phyloP scores from a whole-genome alignment of 257 asterid genomes.

The Solanum sitiens region DNA sequence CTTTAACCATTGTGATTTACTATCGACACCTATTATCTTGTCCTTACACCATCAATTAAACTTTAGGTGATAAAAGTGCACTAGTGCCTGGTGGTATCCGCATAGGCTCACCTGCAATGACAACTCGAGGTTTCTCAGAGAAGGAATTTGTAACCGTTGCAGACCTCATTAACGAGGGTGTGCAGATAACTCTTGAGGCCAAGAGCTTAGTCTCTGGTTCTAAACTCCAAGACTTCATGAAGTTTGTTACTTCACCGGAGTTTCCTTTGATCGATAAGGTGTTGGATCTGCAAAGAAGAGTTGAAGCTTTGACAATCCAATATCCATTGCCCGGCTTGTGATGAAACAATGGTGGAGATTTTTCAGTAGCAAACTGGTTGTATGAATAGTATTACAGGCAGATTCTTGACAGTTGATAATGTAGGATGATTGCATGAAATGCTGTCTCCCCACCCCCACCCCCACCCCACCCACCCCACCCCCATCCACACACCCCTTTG shows the following conservation, averaged over 20 bases:
- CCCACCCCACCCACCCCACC: background rate
- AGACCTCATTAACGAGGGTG: constrained; percentile 86
- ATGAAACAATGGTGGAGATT: background rate
- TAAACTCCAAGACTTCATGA: constrained; percentile 79
- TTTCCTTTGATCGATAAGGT: constrained; percentile 58
- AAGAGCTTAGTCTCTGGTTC: constrained; percentile 55
- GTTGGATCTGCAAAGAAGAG: constrained; percentile 45
- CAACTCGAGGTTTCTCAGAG: constrained; percentile 79
- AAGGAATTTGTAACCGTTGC: constrained; percentile 54
- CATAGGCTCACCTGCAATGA: constrained; percentile 93
- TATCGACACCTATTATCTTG: background rate
- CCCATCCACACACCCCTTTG: background rate
- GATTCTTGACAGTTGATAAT: background rate
- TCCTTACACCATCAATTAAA: background rate
- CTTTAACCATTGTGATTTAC: background rate
- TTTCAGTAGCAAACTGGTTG: background rate
- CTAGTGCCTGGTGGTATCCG: constrained; percentile 92
- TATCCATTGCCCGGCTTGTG: constrained; percentile 86
- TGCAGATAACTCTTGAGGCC: constrained; percentile 67
- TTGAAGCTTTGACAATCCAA: constrained; percentile 66
- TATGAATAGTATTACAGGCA: background rate
- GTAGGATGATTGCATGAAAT: background rate
- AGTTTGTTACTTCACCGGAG: constrained; percentile 47
- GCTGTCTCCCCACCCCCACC: background rate
- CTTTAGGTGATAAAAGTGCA: constrained; percentile 84